phyloP scores from a whole-genome alignment of 2,329 filamentous ascomycete genomes.

The Aspergillus felis region DNA sequence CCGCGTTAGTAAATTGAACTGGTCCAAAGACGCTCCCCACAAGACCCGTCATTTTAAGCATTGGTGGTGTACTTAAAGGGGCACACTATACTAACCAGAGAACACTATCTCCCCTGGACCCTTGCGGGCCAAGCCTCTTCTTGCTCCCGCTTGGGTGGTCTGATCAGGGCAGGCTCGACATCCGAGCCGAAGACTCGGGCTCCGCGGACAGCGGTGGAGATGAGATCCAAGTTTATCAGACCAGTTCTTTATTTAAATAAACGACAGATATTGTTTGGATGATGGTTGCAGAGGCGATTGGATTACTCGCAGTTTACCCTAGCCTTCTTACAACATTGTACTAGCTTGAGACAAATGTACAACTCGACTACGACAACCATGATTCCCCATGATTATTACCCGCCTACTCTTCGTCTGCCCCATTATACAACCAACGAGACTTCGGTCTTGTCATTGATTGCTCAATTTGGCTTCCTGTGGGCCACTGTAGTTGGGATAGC shows the following conservation, averaged over 20 bases:
- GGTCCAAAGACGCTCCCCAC: too few relatives aligned
- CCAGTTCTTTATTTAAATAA: not conserved
- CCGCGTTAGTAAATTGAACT: too few relatives aligned
- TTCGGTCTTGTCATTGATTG: constrained; percentile 53
- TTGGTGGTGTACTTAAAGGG: too few relatives aligned
- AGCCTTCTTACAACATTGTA: not conserved
- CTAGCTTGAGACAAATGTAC: not conserved
- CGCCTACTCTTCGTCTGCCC: constrained; percentile 53
- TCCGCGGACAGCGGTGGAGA: not conserved
- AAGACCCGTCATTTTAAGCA: too few relatives aligned
- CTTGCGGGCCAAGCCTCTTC: not conserved
- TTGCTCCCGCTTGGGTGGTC: not conserved
- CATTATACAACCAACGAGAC: constrained; percentile 61
- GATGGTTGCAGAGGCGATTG: not conserved
- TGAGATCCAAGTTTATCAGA: not conserved
- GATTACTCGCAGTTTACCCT: not conserved
- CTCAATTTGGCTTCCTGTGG: constrained; percentile 54
- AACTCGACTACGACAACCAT: not conserved
- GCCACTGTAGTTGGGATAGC: constrained; percentile 53
- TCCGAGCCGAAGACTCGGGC: not conserved
- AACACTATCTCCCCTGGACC: too few relatives aligned
- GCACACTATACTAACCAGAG: too few relatives aligned
- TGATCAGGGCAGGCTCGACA: not conserved
- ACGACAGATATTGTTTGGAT: not conserved
- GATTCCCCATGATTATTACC: constrained; percentile 61